Base-by-base conservation (phyloP, 139 green algal species). In the Chlorella sp. region DNA sequence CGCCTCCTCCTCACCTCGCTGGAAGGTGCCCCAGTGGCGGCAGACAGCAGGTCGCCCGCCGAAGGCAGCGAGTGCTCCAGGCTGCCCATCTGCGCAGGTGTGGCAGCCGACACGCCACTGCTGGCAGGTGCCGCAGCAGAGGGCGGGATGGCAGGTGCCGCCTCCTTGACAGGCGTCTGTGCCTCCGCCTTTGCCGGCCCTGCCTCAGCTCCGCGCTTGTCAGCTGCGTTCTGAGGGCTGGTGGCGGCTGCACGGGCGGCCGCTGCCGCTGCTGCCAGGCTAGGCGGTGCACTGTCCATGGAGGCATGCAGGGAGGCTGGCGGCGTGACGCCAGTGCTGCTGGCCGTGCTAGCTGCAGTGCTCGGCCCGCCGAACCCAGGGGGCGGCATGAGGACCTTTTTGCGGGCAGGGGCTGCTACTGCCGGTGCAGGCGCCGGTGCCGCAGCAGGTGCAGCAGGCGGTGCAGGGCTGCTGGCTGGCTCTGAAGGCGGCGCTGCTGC, bases 351-450 rank as follows among this genome's bases (percentile, higher is more conserved):
- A 64, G 64, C 64, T 19, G 32, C 41, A 24, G 32, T 36, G 40
- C 43, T 48, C 30, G 81, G 81, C 0, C 70, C 54, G 5, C 81
- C 72, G 75, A 86, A 86, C 16, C 81, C 81, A 7, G 81, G 81
- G 1, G 81, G 81, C 0, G 81, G 81, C 40, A 34, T 32, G 2
- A 86, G 14, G 36, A 69, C 76, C 76, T 65, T 64, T 41, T 80
- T 64, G 8, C 26, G 74, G 19, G 32, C 26, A 6, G 74, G 44
- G 2, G 73, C 28, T 34, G 73, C 73, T 26, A 32, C 73, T 26
- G 73, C 73, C 19, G 30, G 7, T 3, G 46, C 3, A 11, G 44
- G 2, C 32, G 30, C 44, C 8, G 46, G 22, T 7, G 36, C 34
- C 36, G 68, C 69, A 51, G 69, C 9, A 4, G 38, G 2, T 48